Evolutionary conservation across 1,284 basidiomycete genomes (phyloP), one percentile per base, ranked within the genome.

Genomic region (Ceratobasidium sp.): DNA sequence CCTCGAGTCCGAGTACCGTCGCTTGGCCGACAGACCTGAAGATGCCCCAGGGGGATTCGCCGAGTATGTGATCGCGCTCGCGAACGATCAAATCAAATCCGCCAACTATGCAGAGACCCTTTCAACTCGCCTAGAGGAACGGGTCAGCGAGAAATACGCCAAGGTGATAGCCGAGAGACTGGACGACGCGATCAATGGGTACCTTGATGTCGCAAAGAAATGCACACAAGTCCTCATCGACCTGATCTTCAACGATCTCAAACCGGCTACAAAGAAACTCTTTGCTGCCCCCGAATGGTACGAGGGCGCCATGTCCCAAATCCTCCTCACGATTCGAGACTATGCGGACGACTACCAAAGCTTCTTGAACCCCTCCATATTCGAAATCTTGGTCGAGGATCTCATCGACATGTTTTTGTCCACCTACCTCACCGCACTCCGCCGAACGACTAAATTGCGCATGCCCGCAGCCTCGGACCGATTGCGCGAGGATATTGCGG

Each of bases 121-220:
- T 4, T 90, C 93, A 41, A 88, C 87, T 9, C 90, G 96, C 56
- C 85, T 99, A 39, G 97, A 98, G 83, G 89, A 92, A 2, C 88
- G 98, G 74, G 97, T 99, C 1, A 95, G 92, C 19, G 91, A 94
- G 79, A 98, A 98, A 84, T 98, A 99, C 83, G 88, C 92, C 74
- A 86, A 85, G 2, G 86, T 88, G 11, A 98, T 99, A 79, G 89
- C 89, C 77, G 94, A 96, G 79, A 88, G 90, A 64, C 85, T 98
- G 74, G 98, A 98, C 84, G 92, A 96, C 78, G 96, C 96, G 19
- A 98, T 99, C 79, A 97, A 99, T 80, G 98, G 98, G 0, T 98
- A 97, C 83, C 88, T 99, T 78, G 98, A 99, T 83, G 95, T 99
- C 24, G 96, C 96, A 74, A 98, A 98, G 85, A 94, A 94, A 81